Evolutionary conservation across 805 yeast species (phyloP), one percentile per base, ranked within the genome.

Genomic region (Vanderwaltozyma yarrowii): DNA sequence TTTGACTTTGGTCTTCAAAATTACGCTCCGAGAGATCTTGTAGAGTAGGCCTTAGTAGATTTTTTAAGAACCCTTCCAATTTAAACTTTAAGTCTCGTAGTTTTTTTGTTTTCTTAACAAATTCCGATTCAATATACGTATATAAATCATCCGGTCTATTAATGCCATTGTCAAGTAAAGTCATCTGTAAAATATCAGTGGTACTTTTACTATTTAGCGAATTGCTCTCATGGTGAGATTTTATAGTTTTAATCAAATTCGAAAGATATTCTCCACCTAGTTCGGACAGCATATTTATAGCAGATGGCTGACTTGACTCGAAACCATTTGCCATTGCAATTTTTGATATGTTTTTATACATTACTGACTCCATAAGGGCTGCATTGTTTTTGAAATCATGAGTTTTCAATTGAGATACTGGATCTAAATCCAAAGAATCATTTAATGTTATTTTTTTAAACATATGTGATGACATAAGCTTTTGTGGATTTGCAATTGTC

Each of bases 311-410:
- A 0, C 94, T 73, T 0, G 81, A 66, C 61, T 92, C 97, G 64
- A 84, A 92, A 0, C 98, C 98, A 31, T 80, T 78, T 30, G 85
- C 80, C 97, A 92, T 89, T 1, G 84, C 76, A 15, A 92, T 64
- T 44, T 86, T 85, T 15, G 88, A 73, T 0, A 84, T 74, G 30
- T 80, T 73, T 47, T 81, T 76, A 45, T 75, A 70, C 64, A 92
- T 61, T 0, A 83, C 75, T 1, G 76, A 67, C 49, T 70, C 74
- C 9, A 87, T 80, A 12, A 86, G 67, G 3, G 71, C 74, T n/a
- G 67, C 68, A 40, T 71, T 71, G 52, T 69, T 65, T 10, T 66
- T 58, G 30, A 46, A 46, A 44, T 86, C 92, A 45, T 80, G 85
- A 20, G 80, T 82, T 0, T 70, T 69, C 20, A 88, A 64, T 45